Evolutionary conservation across 2,329 filamentous ascomycete genomes (phyloP), one percentile per base, ranked within the genome.

Genomic region (Stagonosporopsis rhizophila): DNA sequence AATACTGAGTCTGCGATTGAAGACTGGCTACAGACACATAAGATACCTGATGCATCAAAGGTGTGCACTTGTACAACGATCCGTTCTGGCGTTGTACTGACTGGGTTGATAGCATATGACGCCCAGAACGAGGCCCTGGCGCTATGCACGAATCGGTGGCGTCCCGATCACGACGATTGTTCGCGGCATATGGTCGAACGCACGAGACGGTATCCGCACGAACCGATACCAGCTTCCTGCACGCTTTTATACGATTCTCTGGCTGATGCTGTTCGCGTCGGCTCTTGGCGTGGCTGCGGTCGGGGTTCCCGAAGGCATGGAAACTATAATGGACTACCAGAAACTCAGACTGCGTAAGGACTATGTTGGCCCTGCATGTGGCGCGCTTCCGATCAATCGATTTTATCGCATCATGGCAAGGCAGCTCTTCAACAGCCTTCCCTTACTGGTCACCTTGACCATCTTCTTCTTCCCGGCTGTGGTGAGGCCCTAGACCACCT

Each of bases 391-490:
- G n/a, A 17, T 2, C 5, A 38, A 7, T 34, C 53, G 47, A 4
- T 51, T 50, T 38, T 56, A 47, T 25, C 42, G 53, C 19, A 39
- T 56, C 20, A 19, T 52, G 42, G 37, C 15, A 9, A 56, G 53
- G 48, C 9, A 22, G 14, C n/a, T 45, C 1, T 12, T 44, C 25
- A 32, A 11, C 15, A 45, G 47, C 25, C 25, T 52, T 15, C 47
- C 53, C 2, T 19, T 56, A 12, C 20, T 56, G 42, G 42, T 52
- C 12, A 47, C 47, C 2, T n/a, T 52, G 42, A 52, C 53, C 47
- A 56, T 56, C 38, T 56, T 56, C 47, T 50, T 56, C 42, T 56
- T 56, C 44, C 53, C 53, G 2, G 53, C 53, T 12, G n/a, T 56
- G 15, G 48, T 51, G 17, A 46, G 32, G 17, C 41, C 41, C 11